Evolutionary conservation across 2,329 filamentous ascomycete genomes (phyloP), one percentile per base, ranked within the genome.

Genomic region (Hypoxylon sp.): DNA sequence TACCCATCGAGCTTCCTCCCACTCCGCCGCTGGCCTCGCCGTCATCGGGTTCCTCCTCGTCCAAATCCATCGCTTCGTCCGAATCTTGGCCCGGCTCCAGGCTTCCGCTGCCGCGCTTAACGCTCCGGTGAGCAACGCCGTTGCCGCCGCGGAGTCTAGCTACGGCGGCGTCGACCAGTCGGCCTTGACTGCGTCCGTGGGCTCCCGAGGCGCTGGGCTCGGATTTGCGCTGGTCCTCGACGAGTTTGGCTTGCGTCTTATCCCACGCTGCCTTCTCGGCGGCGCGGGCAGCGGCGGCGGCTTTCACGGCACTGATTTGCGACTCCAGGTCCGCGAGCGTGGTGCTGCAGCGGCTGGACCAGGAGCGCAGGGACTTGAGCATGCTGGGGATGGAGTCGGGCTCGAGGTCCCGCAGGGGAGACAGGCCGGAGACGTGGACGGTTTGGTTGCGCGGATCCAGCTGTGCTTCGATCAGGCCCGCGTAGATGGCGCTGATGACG

Each of bases 401-500:
- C 1, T 88, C 86, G 1, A 97, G 87, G 77, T 99, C 96, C 18
- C 96, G 93, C 1, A 97, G 87, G 0, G 96, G 91, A 0, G 94
- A 89, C 30, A 97, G 89, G 65, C 91, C 90, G 52, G 89, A 90
- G 56, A 98, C 89, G 74, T 90, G 87, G 20, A 98, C 91, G 64
- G 86, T 85, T 32, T 90, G 87, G 58, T 90, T 85, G 61, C 87
- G 87, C 3, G 94, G 93, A 75, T 97, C 92, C 59, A 99, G 89
- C 40, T 92, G 94, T 5, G 91, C 95, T 38, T 87, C 85, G 50
- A 99, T 81, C 1, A 99, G 87, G 40, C 91, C 92, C 4, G 91
- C 89, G 81, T 97, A 98, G 75, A 97, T 91, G 72, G 93, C 91
- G 36, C 89, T 89, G 71, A 95, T 96, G 71, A 98, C 89, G 64